These are phyloP conservation scores for Penicillium vulpinum DNA, from an alignment of 2,329 filamentous ascomycete genomes.

Conservation along the genomic window DNA sequence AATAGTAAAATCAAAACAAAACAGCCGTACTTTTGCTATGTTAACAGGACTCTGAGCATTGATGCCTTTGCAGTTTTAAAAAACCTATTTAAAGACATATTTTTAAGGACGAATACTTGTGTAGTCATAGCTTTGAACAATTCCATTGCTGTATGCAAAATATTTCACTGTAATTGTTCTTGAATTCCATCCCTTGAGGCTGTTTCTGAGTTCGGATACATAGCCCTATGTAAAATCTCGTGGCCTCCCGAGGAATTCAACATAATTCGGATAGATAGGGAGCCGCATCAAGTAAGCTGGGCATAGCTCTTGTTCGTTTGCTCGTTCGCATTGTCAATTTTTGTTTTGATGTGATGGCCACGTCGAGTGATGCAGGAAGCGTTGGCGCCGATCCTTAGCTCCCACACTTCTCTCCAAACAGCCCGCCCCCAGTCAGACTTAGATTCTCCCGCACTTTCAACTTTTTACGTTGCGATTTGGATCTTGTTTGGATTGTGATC, in stretches of 20 bases:
- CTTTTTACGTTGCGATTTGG: slow-evolving; percentile 7
- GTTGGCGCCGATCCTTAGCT: slow-evolving; percentile 26
- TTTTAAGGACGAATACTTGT: not conserved
- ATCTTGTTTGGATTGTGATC: not conserved
- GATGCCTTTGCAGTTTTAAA: not conserved
- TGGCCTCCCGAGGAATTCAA: slow-evolving; percentile 15
- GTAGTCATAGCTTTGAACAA: not conserved
- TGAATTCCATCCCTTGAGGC: not conserved
- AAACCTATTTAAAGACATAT: not conserved
- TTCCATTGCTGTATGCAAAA: not conserved
- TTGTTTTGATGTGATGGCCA: slow-evolving; percentile 20
- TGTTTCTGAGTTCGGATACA: slow-evolving; percentile 5
- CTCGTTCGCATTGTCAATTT: not conserved
- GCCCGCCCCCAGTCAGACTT: slow-evolving; percentile 18
- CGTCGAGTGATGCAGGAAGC: slow-evolving; percentile 25
- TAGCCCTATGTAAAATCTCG: slow-evolving; percentile 10
- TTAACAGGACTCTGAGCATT: not conserved
- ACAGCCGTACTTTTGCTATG: slow-evolving; percentile 7
- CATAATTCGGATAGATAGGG: slow-evolving; percentile 2
- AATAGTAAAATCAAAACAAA: slow-evolving; percentile 38
- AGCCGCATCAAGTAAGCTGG: not conserved
- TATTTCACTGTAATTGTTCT: not conserved
- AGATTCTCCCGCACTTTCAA: slow-evolving; percentile 9
- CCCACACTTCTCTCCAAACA: slow-evolving; percentile 26
- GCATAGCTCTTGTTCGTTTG: not conserved